Conservation (phyloP, 2,329 filamentous ascomycete genomes). For the Pseudogymnoascus sp. region DNA sequence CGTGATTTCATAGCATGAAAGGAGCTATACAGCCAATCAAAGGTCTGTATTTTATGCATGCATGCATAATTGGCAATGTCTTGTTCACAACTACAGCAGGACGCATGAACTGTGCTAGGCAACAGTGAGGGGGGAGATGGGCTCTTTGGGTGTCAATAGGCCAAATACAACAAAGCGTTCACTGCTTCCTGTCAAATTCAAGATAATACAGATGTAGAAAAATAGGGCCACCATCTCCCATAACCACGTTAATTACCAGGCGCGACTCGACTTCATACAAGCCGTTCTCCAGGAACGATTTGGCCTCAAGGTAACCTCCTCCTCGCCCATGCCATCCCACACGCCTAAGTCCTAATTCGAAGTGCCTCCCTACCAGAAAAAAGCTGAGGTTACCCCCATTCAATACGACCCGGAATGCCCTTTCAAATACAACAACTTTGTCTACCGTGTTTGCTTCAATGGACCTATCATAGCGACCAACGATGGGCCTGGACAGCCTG, state of each 20-base stretch:
- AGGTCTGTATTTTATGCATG: not conserved
- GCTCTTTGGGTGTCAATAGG: not conserved
- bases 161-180: not conserved
- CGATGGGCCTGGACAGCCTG: slow-evolving; percentile 16
- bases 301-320: not conserved
- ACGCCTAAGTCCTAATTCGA: not conserved
- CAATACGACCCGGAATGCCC: slow-evolving; percentile 29
- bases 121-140: not conserved
- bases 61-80: not conserved
- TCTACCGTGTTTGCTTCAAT: slow-evolving; percentile 24
- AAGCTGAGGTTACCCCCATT: slow-evolving; percentile 22
- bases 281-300: slow-evolving; percentile 9
- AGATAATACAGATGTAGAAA: not conserved
- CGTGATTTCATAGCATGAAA: not conserved
- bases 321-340: not conserved
- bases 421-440: slow-evolving; percentile 33
- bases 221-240: not conserved
- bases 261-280: slow-evolving; percentile 11
- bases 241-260: not conserved
- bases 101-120: not conserved
- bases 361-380: not conserved
- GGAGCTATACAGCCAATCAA: not conserved
- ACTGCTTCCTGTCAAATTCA: not conserved
- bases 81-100: not conserved
- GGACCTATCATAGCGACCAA: not conserved